Conservation (phyloP, 352 stramenopile species). For the Pythium diclinum region DNA sequence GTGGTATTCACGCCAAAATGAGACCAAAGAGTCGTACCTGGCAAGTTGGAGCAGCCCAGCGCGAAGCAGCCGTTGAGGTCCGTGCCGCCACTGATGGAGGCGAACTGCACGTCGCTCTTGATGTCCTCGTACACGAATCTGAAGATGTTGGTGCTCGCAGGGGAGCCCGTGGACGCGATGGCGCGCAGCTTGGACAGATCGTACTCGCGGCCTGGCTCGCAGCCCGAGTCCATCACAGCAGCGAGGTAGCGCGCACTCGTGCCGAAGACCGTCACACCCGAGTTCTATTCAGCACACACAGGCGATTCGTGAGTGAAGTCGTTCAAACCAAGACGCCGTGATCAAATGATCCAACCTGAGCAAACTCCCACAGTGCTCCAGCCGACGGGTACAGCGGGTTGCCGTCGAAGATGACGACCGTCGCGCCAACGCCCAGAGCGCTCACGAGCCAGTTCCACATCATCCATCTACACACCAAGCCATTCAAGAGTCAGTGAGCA, state of each 20-base stretch:
- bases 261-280: constrained; percentile 65
- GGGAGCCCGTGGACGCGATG: constrained; percentile 72
- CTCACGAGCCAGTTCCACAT: constrained; percentile 90
- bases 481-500: not conserved
- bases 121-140: constrained; percentile 78
- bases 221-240: constrained; percentile 71
- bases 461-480: constrained; percentile 52
- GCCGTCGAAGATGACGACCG: constrained; percentile 76
- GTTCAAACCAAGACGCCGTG: not conserved
- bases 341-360: constrained; percentile 29
- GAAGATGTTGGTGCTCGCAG: constrained; percentile 75
- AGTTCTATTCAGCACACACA: constrained; percentile 28
- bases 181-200: constrained; percentile 62
- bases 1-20: not conserved
- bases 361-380: constrained; percentile 56
- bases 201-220: constrained; percentile 53
- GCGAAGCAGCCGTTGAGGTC: constrained; percentile 83
- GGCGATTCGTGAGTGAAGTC: not conserved
- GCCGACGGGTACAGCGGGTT: constrained; percentile 66
- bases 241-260: constrained; percentile 73
- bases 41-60: constrained; percentile 66
- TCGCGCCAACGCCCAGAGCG: constrained; percentile 60
- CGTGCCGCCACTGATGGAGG: constrained; percentile 80
- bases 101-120: constrained; percentile 75
- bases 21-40: constrained; percentile 27